Base-by-base conservation (phyloP, 352 stramenopile species). In the Globisporangium nagaii region DNA sequence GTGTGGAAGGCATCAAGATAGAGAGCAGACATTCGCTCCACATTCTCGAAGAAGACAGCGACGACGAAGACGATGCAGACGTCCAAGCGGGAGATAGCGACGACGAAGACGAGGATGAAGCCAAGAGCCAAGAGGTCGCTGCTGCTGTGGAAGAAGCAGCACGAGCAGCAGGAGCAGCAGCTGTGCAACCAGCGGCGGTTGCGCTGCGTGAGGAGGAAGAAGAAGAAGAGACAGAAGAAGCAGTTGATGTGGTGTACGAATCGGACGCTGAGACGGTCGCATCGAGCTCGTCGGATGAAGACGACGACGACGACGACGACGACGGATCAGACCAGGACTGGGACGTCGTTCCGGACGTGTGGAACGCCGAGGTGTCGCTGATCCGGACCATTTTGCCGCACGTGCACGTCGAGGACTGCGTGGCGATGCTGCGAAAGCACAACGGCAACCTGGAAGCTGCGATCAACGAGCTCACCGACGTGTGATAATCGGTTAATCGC, bases 241-340 rank as follows among this genome's bases (percentile, higher is more conserved):
- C 17, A 20, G 35, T n/a, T 44, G 24, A 9, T n/a, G 28, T 13
- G 7, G 46, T 39, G 1, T 77, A 79, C 34, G 74, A 74, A 44
- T 90, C 80, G 9, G 80, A 90, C 53, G 65, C 78, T 0, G 80
- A 90, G 32, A 90, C 71, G 1, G 56, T 60, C 3, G 65, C 35
- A 8, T 58, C 65, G 10, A 71, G 71, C 3, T 65, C 73, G 31
- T 87, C 73, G 22, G 79, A 87, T 41, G 73, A 84, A 19, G 68
- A 76, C 11, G 68, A 77, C 1, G 72, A 77, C 22, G 36, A 28
- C n/a, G 47, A 45, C 37, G 27, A 35, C 17, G n/a, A 27, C 27
- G 41, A 47, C 0, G 41, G 8, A 43, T 49, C 25, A 2, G 58
- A 63, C 25, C 64, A 48, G 9, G 71, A 82, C 9, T 88, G 72